Conservation (phyloP, 1,284 basidiomycete species). For the Uromyces viciae-fabae region DNA sequence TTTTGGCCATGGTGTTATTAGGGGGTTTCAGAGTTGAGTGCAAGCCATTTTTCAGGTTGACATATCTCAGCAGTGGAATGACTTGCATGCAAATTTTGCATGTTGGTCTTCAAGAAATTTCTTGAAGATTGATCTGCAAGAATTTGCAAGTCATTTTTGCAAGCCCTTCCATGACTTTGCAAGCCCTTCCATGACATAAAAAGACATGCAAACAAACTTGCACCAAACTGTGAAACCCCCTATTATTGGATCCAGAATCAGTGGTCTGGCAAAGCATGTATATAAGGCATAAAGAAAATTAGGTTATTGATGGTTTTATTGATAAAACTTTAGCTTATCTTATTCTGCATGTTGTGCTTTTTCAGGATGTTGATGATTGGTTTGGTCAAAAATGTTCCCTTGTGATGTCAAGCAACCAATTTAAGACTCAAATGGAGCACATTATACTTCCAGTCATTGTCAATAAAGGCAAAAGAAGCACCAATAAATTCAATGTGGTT, state of each 20-base stretch:
- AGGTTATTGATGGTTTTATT: neutral
- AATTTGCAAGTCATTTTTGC: too few relatives aligned
- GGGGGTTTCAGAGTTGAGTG: too few relatives aligned
- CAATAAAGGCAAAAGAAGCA: neutral
- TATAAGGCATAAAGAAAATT: neutral
- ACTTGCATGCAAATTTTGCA: too few relatives aligned
- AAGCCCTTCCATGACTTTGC: too few relatives aligned
- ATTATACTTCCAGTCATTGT: neutral
- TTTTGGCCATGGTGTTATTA: slow-evolving; percentile 3
- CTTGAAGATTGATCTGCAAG: too few relatives aligned
- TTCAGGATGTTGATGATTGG: neutral
- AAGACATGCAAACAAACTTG: too few relatives aligned
- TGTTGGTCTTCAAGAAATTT: too few relatives aligned
- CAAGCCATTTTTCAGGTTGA: too few relatives aligned
- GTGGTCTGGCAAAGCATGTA: slow-evolving; percentile 18
- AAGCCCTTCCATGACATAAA: too few relatives aligned
- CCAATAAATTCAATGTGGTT: slow-evolving; percentile 12
- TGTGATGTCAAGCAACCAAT: slow-evolving; percentile 7
- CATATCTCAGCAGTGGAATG: too few relatives aligned
- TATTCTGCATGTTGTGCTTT: neutral
- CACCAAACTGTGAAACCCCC: too few relatives aligned
- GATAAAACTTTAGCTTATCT: neutral
- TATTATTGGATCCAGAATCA: slow-evolving; percentile 5
- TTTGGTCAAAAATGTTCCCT: neutral
- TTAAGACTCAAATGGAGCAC: neutral